phyloP scores from a whole-genome alignment of 2,329 filamentous ascomycete species.

The Fusarium sp. region DNA sequence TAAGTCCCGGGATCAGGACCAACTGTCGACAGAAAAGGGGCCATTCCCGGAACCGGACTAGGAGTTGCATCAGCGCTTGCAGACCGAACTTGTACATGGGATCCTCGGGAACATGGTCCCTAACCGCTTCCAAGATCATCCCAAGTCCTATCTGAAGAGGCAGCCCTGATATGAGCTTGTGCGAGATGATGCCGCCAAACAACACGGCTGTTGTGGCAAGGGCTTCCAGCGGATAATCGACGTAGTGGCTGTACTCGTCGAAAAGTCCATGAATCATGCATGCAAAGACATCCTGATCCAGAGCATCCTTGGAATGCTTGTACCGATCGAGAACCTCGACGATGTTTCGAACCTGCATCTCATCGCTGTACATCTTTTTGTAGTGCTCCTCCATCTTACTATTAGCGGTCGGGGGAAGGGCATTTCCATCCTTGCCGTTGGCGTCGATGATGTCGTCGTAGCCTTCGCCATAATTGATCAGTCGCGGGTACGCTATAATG shows the following conservation, averaged over 20 bases:
- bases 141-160: constrained; percentile 93
- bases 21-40: constrained; percentile 92
- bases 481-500: constrained; percentile 89
- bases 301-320: constrained; percentile 85
- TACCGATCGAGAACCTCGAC: constrained; percentile 87
- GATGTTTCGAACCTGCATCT: constrained; percentile 87
- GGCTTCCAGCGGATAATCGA: constrained; percentile 95
- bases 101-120: constrained; percentile 83
- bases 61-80: constrained; percentile 91
- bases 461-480: constrained; percentile 96
- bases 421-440: constrained; percentile 85
- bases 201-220: constrained; percentile 95
- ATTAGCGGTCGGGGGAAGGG: constrained; percentile 82
- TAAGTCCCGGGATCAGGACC: constrained; percentile 82
- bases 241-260: constrained; percentile 96
- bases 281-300: constrained; percentile 94
- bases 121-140: constrained; percentile 97
- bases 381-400: constrained; percentile 97
- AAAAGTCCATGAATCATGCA: constrained; percentile 99
- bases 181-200: constrained; percentile 96
- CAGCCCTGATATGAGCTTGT: constrained; percentile 88
- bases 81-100: constrained; percentile 99
- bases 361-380: constrained; percentile 96
- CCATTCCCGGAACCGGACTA: constrained; percentile 88
- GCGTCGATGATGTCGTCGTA: constrained; percentile 91